phyloP scores from a whole-genome alignment of 2,329 filamentous ascomycete genomes.

The Ceratocystis colombiana region DNA sequence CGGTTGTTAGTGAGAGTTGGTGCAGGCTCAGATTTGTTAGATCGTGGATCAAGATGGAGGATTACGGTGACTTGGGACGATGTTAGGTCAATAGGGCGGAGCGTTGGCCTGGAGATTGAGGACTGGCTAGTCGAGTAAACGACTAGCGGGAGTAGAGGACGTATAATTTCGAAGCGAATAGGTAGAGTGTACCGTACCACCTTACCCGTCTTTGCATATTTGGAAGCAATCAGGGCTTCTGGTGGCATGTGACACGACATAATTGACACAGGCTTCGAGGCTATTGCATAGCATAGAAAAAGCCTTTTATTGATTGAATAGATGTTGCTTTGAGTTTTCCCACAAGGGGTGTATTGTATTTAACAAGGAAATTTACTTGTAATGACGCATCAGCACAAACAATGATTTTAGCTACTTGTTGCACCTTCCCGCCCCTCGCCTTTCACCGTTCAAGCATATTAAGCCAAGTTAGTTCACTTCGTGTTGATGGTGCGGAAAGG shows the following conservation, averaged over 20 bases:
- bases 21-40: constrained; percentile 51
- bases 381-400: background rate
- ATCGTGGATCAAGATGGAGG: constrained; percentile 63
- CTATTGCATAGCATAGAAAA: background rate
- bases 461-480: background rate
- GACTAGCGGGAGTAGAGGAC: background rate
- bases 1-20: constrained; percentile 58
- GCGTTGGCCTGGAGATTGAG: constrained; percentile 66
- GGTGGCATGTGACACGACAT: background rate
- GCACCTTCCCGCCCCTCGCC: background rate
- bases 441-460: too few species aligned
- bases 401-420: background rate
- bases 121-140: constrained; percentile 60
- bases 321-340: background rate
- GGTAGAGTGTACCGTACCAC: background rate
- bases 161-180: too few species aligned
- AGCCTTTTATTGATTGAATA: background rate
- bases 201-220: background rate
- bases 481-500: background rate
- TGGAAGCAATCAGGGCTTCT: constrained; percentile 23
- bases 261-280: background rate
- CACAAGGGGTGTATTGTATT: background rate
- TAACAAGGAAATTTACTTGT: background rate
- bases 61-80: constrained; percentile 73
- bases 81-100: constrained; percentile 57